A percentile compares a stretch with the other conserved stretches of the same genome.
Conservation (phyloP, 163 green algal species). For the Chlorella variabilis region DNA sequence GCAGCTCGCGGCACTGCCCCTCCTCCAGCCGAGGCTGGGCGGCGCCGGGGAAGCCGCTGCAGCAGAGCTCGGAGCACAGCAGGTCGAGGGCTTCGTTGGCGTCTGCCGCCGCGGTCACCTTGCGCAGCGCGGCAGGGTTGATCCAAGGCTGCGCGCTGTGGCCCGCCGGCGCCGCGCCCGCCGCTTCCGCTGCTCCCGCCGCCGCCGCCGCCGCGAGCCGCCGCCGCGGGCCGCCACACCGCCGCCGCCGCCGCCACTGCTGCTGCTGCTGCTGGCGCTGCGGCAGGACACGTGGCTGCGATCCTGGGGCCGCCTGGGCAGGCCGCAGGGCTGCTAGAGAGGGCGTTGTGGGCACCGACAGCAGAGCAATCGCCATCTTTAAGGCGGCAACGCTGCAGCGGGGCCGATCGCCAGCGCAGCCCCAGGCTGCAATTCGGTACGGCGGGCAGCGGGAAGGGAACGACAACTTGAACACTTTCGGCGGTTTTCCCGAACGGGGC, state of each 20-base stretch:
- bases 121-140: conserved; percentile 23
- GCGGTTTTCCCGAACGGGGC: too few species aligned
- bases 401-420: too few species aligned
- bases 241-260: too few species aligned
- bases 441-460: too few species aligned
- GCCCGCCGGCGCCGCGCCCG: background rate
- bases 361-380: too few species aligned
- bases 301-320: too few species aligned
- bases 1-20: conserved; percentile 50
- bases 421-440: too few species aligned
- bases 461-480: too few species aligned
- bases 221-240: too few species aligned
- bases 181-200: background rate
- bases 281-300: background rate
- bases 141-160: conserved; percentile 8
- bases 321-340: background rate
- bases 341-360: too few species aligned
- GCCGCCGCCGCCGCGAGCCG: too few species aligned
- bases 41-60: background rate
- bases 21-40: conserved; percentile 3
- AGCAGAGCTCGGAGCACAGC: conserved; percentile 12
- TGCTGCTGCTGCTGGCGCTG: background rate
- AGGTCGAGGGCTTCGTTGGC: conserved; percentile 44
- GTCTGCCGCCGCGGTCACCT: conserved; percentile 27
- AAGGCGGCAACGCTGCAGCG: too few species aligned